These are phyloP conservation scores for Arthrinium puccinioides DNA, from an alignment of 2,329 filamentous ascomycete genomes.

Conservation along the genomic window DNA sequence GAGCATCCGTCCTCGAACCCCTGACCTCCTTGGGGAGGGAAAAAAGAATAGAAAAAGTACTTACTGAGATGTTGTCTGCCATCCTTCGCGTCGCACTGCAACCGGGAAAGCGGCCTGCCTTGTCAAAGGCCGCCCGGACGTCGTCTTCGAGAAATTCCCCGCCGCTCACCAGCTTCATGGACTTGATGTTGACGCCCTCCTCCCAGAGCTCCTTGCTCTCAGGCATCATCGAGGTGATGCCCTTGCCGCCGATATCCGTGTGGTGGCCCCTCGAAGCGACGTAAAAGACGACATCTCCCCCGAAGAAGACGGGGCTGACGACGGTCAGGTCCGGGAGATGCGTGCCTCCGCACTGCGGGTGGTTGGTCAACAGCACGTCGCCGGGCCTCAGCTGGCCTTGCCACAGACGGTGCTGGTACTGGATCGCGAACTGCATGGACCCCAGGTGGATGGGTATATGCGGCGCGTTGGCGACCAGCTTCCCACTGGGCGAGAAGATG, in stretches of 20 bases:
- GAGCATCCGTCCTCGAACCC: no score
- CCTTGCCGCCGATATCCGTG: conserved; percentile 35
- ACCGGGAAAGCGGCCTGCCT: conserved; percentile 24
- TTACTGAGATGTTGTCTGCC: conserved; percentile 31
- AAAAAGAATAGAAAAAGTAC: no score
- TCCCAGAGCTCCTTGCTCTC: conserved; percentile 32
- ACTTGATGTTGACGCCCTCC: conserved; percentile 31
- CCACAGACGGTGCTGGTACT: conserved; percentile 61
- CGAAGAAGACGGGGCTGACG: conserved; percentile 11
- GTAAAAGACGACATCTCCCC: conserved; percentile 10
- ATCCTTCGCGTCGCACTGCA: conserved; percentile 27
- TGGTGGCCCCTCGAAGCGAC: conserved; percentile 11
- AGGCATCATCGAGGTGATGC: conserved; percentile 33
- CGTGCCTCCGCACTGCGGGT: conserved; percentile 12
- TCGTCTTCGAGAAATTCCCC: conserved; percentile 26
- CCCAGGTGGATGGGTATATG: conserved; percentile 70
- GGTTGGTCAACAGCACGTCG: conserved; percentile 70
- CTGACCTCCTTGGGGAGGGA: neutral
- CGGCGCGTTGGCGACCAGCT: conserved; percentile 66
- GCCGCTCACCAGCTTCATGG: conserved; percentile 27
- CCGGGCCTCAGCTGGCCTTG: conserved; percentile 63
- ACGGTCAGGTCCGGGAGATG: conserved; percentile 13
- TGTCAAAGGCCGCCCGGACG: conserved; percentile 19
- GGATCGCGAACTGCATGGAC: conserved; percentile 68
- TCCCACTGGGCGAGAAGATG: conserved; percentile 66